Evolutionary conservation across 148 eudicot species (phyloP), one percentile per base, ranked within the genome.

Genomic region (Spergularia marina): DNA sequence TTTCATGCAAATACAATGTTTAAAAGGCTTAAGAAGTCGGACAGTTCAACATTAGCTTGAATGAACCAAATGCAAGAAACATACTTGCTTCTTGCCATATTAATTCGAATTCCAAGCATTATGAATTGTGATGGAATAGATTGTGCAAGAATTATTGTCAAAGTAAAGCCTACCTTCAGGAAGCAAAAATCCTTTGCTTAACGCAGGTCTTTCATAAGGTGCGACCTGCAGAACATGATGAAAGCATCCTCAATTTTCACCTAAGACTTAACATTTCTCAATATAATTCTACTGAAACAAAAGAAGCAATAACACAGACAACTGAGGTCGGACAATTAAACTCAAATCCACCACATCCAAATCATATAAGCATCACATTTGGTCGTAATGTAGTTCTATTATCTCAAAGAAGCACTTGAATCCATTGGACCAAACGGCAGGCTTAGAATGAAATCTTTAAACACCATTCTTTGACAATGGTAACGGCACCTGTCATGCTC

Each of bases 141-240:
- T 54, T 53, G 36, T 68, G 51, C 36, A 10, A 41, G 63, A 56
- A 68, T 61, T 10, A 44, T 51, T 41, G 6, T 44, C 16, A 55
- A 63, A 15, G 39, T 7, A 70, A 78, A 74, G 59, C 53, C 70
- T 60, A 95, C 99, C 99, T 95, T 95, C 99, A 51, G 98, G 99
- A 76, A 95, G 98, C 74, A 95, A 83, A 85, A 84, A 95, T 30
- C 99, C 99, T 87, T 95, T 95, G 89, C 99, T 95, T 76, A 95
- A 80, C 49, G 99, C 99, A 80, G 99, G 99, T 83, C 99, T 89
- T 87, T 95, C 99, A 85, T 95, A 95, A 56, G 99, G 99, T 65
- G 89, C 86, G 80, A 91, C 97, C 99, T 95, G 85, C 73, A 85
- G 63, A 74, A 63, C 73, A 76, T 4, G 62, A 68, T 7, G 12